Base-by-base conservation (phyloP, 805 yeast genomes). In the Teunomyces cretensis region DNA sequence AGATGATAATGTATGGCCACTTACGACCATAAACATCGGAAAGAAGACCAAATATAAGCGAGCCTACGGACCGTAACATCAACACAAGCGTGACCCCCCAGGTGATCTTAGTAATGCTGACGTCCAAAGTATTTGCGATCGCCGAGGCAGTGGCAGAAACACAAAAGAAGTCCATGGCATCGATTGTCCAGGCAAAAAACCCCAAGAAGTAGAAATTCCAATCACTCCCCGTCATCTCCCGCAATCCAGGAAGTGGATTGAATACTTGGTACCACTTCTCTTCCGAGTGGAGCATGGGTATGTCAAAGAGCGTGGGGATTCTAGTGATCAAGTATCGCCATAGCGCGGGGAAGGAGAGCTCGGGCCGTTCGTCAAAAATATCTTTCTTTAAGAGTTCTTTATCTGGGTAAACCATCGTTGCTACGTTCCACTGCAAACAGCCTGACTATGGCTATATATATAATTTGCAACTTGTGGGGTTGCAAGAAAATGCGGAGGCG, bases 81-180 rank as follows among this genome's bases (percentile, higher is more conserved):
- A 59, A 49, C 36, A 59, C 62, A 45, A 59, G 49, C 1, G 64
- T 58, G 30, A 59, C 54, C 7, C 61, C 60, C 64, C 64, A 59
- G 4, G 61, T 50, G 24, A 59, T 51, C 31, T 58, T 51, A 15
- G 51, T 51, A 24, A 52, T 55, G 24, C 47, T 42, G 9, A 40
- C 47, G 1, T 41, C 53, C 9, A 58, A 48, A 2, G 56, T 43
- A 24, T 51, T 38, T 7, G 64, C 61, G 41, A 59, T 54, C 15
- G 43, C 51, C 3, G 50, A 12, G 1, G 53, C 55, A 42, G 57
- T 56, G 30, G 57, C 49, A 22, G 56, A 51, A 4, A 59, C 64
- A 2, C 59, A 50, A 33, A 58, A 59, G 41, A 56, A 59, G 49
- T 58, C 64, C 37, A 59, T 46, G 8, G 64, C 51, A 42, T 58